A percentile compares a stretch with the other conserved stretches of the same genome.
Conservation (phyloP, 495 filamentous ascomycete species). For the Penicillium robsamsonii region DNA sequence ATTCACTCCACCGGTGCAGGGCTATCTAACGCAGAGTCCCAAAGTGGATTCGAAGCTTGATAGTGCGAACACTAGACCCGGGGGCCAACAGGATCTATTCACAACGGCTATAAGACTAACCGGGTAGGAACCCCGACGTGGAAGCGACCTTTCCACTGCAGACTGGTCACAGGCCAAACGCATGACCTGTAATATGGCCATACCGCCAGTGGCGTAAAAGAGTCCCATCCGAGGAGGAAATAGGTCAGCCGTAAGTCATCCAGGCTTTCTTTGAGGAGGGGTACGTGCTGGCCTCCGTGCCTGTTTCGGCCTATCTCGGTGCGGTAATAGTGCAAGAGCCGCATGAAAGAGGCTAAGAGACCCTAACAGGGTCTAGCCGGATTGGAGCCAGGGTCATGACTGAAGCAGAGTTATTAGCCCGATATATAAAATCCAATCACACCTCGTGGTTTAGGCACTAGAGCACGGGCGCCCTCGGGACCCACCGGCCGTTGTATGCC, state of each 20-base stretch:
- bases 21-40: not conserved
- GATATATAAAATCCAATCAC: not conserved
- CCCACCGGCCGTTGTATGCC: not conserved
- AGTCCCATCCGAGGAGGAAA: not conserved
- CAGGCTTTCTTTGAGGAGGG: not conserved
- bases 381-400: slow-evolving; percentile 9
- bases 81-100: not conserved
- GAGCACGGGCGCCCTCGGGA: slow-evolving; percentile 7
- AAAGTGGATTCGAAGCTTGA: not conserved
- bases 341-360: slow-evolving; percentile 19
- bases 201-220: slow-evolving; percentile 3
- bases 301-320: slow-evolving; percentile 9
- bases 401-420: slow-evolving; percentile 1
- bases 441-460: too few species aligned
- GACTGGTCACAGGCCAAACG: not conserved
- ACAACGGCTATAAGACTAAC: not conserved
- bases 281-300: not conserved
- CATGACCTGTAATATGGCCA: not conserved
- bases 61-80: slow-evolving; percentile 5
- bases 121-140: not conserved
- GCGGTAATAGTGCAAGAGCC: slow-evolving; percentile 19
- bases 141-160: not conserved
- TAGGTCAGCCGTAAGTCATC: not conserved
- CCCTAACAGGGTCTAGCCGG: slow-evolving; percentile 5
- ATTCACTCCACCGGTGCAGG: not conserved